Percentiles rank a stretch among this genome's conserved stretches.
Conservation (phyloP, 306 rosid species). For the Cicer yamashitae region DNA sequence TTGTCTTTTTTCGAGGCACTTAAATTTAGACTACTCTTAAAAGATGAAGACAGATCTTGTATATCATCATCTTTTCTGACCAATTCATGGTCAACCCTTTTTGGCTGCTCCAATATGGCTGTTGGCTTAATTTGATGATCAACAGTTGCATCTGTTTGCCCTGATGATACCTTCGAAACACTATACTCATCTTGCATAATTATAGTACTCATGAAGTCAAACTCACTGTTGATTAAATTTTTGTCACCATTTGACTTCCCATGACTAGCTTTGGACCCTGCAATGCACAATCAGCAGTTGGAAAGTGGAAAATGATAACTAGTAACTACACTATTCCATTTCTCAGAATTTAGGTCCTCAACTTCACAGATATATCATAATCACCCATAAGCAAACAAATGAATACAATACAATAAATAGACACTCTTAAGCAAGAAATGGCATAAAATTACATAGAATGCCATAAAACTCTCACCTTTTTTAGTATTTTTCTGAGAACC, state of each 20-base stretch:
- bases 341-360: constrained; percentile 42
- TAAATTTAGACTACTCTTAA: constrained; percentile 44
- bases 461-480: constrained; percentile 58
- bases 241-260: constrained; percentile 44
- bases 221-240: constrained; percentile 51
- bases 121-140: constrained; percentile 44
- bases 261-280: constrained; percentile 67
- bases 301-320: constrained; percentile 25
- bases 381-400: constrained; percentile 29
- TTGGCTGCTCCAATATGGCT: constrained; percentile 44
- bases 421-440: neutral
- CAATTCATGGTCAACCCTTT: constrained; percentile 37
- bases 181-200: constrained; percentile 77
- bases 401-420: constrained; percentile 33
- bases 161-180: constrained; percentile 69
- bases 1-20: constrained; percentile 44
- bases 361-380: constrained; percentile 27
- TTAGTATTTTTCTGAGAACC: constrained; percentile 52
- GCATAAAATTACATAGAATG: constrained; percentile 20
- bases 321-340: constrained; percentile 29
- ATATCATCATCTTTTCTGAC: constrained; percentile 38
- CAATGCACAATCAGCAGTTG: constrained; percentile 60
- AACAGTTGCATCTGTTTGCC: constrained; percentile 45
- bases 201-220: constrained; percentile 71
- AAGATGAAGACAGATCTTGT: constrained; percentile 59